A percentile compares a stretch with the other conserved stretches of the same genome.
These are phyloP conservation scores for Amanita subjunquillea DNA, from an alignment of 768 basidiomycete species.

Conservation along the genomic window DNA sequence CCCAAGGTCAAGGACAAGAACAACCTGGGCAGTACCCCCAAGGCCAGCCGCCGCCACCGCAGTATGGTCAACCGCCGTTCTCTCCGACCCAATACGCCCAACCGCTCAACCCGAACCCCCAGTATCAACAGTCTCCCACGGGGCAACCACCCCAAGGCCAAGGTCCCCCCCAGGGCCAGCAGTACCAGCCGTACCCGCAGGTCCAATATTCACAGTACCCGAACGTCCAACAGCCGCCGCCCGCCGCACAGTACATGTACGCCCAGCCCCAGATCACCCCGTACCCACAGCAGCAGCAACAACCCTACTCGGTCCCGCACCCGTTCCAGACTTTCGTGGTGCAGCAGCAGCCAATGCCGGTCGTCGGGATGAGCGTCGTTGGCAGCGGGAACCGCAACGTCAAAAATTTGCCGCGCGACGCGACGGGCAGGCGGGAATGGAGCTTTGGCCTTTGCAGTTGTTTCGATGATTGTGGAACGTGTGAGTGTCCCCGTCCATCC, in stretches of 20 bases:
- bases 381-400: constrained; percentile 23
- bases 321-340: neutral
- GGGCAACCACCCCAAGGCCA: neutral
- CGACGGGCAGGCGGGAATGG: constrained; percentile 25
- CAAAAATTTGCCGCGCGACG: constrained; percentile 20
- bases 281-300: neutral
- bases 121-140: neutral
- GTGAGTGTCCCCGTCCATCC: constrained; percentile 10
- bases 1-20: neutral
- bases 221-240: neutral
- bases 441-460: constrained; percentile 23
- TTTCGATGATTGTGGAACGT: constrained; percentile 19
- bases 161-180: no score
- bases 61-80: neutral
- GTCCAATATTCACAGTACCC: neutral
- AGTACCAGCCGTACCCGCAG: neutral
- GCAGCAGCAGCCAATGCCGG: neutral
- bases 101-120: neutral
- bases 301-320: neutral
- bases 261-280: no score
- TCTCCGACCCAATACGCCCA: neutral
- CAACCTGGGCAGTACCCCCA: neutral
- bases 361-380: constrained; percentile 4
- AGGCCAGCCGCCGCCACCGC: neutral
- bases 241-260: neutral